Evolutionary conservation across 1,284 basidiomycete genomes (phyloP).

Genomic region (Nidula niveotomentosa): DNA sequence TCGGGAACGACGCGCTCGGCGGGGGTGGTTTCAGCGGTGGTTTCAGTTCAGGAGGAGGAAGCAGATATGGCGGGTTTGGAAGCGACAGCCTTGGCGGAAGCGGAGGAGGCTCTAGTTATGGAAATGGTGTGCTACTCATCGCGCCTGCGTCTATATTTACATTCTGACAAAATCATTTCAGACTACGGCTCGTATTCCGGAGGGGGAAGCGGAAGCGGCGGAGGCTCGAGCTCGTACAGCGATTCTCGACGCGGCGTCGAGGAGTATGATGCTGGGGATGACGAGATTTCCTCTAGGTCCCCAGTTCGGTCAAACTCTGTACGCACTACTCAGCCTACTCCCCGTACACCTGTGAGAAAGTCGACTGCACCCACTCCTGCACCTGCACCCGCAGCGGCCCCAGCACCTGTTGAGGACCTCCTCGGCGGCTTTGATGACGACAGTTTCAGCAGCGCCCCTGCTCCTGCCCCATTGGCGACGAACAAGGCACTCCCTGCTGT

Average conservation of each 20-base stretch:
- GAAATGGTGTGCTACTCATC: slow-evolving; percentile 22
- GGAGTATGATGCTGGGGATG: slow-evolving; percentile 97
- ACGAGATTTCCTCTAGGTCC: slow-evolving; percentile 61
- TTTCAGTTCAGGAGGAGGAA: slow-evolving; percentile 46
- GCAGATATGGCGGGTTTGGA: slow-evolving; percentile 42
- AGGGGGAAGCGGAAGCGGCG: slow-evolving; percentile 33
- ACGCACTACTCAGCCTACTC: slow-evolving; percentile 18
- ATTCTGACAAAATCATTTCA: slow-evolving; percentile 9
- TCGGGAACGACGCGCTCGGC: slow-evolving; percentile 71
- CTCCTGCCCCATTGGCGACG: slow-evolving; percentile 32
- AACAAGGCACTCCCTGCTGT: slow-evolving; percentile 63
- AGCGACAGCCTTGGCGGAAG: slow-evolving; percentile 35
- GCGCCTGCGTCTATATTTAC: not conserved
- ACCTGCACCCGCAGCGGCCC: slow-evolving; percentile 52
- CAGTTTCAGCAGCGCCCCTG: slow-evolving; percentile 24
- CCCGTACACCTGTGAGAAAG: slow-evolving; percentile 19
- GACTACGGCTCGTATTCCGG: slow-evolving; percentile 26
- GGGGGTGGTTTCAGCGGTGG: slow-evolving; percentile 62
- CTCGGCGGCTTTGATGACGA: slow-evolving; percentile 77
- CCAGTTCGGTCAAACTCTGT: slow-evolving; percentile 21
- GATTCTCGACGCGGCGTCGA: slow-evolving; percentile 71
- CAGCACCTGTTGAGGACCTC: slow-evolving; percentile 21
- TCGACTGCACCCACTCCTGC: slow-evolving; percentile 29
- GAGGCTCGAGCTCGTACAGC: slow-evolving; percentile 56
- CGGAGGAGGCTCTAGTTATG: slow-evolving; percentile 33